Percentiles rank a stretch among this genome's conserved stretches.
phyloP scores from a whole-genome alignment of 2,329 filamentous ascomycete species.

The Zymoseptoria brevis region DNA sequence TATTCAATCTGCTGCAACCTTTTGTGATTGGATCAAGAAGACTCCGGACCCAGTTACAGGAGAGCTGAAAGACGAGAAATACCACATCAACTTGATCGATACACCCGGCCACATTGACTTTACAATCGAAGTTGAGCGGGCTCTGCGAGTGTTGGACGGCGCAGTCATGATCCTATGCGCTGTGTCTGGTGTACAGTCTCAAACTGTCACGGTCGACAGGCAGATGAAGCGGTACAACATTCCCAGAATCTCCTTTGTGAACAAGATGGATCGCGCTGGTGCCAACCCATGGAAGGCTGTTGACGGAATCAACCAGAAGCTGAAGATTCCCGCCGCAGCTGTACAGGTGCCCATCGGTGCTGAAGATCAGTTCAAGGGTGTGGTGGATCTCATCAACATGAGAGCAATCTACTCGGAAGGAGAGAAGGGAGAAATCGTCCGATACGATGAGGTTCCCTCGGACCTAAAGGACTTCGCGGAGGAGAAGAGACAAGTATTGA shows the following conservation, averaged over 20 bases:
- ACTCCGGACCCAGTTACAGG: conserved; percentile 40
- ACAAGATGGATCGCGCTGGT: conserved; percentile 99
- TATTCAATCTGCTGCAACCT: conserved; percentile 95
- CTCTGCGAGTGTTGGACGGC: conserved; percentile 86
- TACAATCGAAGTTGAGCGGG: conserved; percentile 96
- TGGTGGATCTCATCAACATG: conserved; percentile 89
- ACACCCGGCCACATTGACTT: conserved; percentile 98
- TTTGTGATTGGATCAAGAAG: conserved; percentile 91
- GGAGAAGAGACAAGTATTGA: conserved; percentile 75
- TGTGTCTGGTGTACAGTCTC: conserved; percentile 92
- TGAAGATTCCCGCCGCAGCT: conserved; percentile 86
- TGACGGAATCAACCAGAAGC: conserved; percentile 94
- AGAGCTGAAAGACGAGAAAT: conserved; percentile 76
- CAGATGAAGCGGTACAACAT: conserved; percentile 99
- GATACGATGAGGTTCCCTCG: conserved; percentile 74
- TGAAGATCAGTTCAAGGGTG: conserved; percentile 85
- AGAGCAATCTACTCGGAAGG: conserved; percentile 91
- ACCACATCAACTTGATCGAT: conserved; percentile 97
- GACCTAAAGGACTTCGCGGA: conserved; percentile 66
- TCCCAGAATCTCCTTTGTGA: conserved; percentile 89
- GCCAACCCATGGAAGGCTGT: conserved; percentile 97
- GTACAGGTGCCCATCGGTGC: conserved; percentile 89
- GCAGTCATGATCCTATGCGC: conserved; percentile 98
- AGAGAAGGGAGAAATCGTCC: conserved; percentile 63
- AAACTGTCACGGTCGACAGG: conserved; percentile 95